Percentiles rank a stretch among this genome's conserved stretches.
Evolutionary conservation across 345 rosid species (phyloP).

Genomic region (Rubroshorea leprosula): DNA sequence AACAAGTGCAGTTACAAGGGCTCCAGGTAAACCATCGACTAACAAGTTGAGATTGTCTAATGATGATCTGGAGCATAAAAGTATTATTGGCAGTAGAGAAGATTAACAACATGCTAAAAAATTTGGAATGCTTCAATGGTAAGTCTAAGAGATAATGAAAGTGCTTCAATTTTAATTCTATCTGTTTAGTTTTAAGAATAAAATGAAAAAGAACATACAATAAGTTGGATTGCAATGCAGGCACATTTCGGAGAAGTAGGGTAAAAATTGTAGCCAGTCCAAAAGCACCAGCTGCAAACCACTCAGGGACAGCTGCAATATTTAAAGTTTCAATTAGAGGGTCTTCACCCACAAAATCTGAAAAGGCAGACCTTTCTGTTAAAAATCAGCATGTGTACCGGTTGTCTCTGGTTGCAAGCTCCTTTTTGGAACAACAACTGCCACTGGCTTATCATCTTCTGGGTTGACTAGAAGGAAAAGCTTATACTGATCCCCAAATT

Average conservation of each 20-base stretch:
- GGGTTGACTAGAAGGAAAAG: slow-evolving; percentile 83
- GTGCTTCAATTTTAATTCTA: not conserved
- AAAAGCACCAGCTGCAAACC: slow-evolving; percentile 96
- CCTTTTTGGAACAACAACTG: slow-evolving; percentile 80
- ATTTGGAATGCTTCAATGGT: not conserved
- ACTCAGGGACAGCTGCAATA: slow-evolving; percentile 83
- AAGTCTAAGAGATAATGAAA: not conserved
- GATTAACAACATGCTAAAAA: too few relatives aligned
- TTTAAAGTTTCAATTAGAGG: not conserved
- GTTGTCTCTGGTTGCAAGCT: slow-evolving; percentile 77
- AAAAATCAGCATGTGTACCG: slow-evolving; percentile 35
- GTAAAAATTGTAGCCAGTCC: slow-evolving; percentile 79
- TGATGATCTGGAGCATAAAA: slow-evolving; percentile 50
- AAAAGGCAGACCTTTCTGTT: slow-evolving; percentile 7
- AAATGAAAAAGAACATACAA: slow-evolving; percentile 40
- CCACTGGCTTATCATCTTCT: slow-evolving; percentile 94
- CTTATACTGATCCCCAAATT: slow-evolving; percentile 77
- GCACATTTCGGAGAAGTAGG: slow-evolving; percentile 84
- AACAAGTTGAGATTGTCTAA: slow-evolving; percentile 71
- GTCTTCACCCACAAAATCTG: not conserved
- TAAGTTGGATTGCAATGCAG: slow-evolving; percentile 75
- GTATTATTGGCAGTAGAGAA: not conserved
- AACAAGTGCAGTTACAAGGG: slow-evolving; percentile 68
- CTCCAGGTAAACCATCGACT: slow-evolving; percentile 81
- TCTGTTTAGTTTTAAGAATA: not conserved